Conservation (phyloP, 2,329 filamentous ascomycete species). For the Cryphonectria radicalis region DNA sequence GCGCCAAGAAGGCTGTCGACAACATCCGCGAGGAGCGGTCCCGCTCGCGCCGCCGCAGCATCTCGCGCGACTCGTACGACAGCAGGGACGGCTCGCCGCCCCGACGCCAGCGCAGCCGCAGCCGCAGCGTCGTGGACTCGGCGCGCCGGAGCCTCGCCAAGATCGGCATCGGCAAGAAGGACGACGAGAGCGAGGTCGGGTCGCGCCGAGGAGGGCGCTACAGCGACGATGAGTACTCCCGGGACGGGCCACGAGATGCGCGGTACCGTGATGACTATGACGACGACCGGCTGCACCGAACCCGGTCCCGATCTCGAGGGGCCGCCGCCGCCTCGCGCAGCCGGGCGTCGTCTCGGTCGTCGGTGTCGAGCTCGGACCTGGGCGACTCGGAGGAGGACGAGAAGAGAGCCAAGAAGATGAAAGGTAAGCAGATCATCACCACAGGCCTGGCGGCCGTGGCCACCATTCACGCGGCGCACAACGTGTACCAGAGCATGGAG, state of each 20-base stretch:
- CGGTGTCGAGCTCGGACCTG: constrained; percentile 58
- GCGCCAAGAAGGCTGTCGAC: constrained; percentile 63
- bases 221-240: constrained; percentile 51
- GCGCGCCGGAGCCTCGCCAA: constrained; percentile 65
- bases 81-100: constrained; percentile 48
- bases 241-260: constrained; percentile 44
- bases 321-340: constrained; percentile 33
- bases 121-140: constrained; percentile 67
- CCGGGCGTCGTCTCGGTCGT: constrained; percentile 45
- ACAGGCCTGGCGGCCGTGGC: constrained; percentile 61
- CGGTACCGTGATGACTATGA: constrained; percentile 47
- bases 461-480: constrained; percentile 64
- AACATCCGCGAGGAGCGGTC: constrained; percentile 43
- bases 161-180: constrained; percentile 59
- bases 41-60: constrained; percentile 54
- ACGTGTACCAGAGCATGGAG: constrained; percentile 62
- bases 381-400: constrained; percentile 63
- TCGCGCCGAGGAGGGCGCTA: constrained; percentile 37
- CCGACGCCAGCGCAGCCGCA: constrained; percentile 54
- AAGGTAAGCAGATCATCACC: constrained; percentile 65
- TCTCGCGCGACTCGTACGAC: constrained; percentile 48
- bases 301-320: constrained; percentile 45
- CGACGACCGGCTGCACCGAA: constrained; percentile 49
- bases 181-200: constrained; percentile 38
- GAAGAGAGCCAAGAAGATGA: constrained; percentile 59